These are phyloP conservation scores for Xanthoconium stramineum DNA, from an alignment of 768 basidiomycete species.

Conservation along the genomic window DNA sequence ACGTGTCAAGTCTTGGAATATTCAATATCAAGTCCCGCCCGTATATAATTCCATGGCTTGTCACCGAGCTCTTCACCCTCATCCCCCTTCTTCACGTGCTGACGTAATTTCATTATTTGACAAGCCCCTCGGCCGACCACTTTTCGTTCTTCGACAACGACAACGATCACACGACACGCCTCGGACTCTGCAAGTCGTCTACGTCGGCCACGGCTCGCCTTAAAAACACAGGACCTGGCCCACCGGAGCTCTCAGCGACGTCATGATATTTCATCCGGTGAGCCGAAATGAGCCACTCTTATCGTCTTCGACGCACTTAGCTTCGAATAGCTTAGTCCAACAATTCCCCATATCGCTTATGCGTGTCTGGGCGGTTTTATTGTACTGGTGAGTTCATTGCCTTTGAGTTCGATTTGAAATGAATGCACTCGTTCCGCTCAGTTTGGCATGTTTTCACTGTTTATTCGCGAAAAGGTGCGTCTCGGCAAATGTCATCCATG, in stretches of 20 bases:
- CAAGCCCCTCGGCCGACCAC: constrained; percentile 4
- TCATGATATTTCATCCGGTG: constrained; percentile 53
- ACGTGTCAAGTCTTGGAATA: constrained; percentile 2
- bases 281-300: constrained; percentile 17
- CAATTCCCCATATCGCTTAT: constrained; percentile 73
- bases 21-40: not conserved
- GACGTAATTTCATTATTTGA: constrained; percentile 17
- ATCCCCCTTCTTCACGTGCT: not conserved
- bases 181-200: not conserved
- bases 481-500: not conserved
- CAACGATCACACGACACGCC: constrained; percentile 4
- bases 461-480: constrained; percentile 79
- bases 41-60: constrained; percentile 6
- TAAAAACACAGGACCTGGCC: not conserved
- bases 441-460: constrained; percentile 95
- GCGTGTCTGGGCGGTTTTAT: constrained; percentile 79
- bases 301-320: not conserved
- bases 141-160: constrained; percentile 1
- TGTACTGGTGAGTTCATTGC: constrained; percentile 52
- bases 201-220: constrained; percentile 4
- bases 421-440: constrained; percentile 24
- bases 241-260: constrained; percentile 14
- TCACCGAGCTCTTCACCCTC: not conserved
- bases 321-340: constrained; percentile 39
- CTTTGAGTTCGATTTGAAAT: not conserved